Evolutionary conservation across 768 basidiomycete genomes (phyloP).

Genomic region (Leccinellum luteum): DNA sequence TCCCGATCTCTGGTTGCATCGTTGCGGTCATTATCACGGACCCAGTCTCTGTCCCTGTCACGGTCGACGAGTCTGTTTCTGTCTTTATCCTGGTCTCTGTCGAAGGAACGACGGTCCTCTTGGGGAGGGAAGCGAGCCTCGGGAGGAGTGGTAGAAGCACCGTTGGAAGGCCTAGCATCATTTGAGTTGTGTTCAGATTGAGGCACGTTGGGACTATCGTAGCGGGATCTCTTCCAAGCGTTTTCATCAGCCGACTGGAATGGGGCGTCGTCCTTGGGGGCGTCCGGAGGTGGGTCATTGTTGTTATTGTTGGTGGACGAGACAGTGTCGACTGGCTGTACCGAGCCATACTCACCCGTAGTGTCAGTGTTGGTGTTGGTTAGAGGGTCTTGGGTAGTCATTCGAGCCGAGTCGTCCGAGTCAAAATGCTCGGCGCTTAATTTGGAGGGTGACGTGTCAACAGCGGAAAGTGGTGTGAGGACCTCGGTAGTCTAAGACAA

Average conservation of each 20-base stretch:
- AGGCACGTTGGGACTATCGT: constrained; percentile 23
- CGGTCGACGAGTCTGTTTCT: constrained; percentile 2
- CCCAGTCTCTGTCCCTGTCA: constrained; percentile 23
- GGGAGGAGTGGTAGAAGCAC: background rate
- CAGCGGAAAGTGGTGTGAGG: background rate
- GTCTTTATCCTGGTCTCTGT: constrained; percentile 35
- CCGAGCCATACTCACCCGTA: constrained; percentile 30
- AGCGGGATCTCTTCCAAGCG: constrained; percentile 28
- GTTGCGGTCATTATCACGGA: constrained; percentile 35
- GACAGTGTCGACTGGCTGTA: constrained; percentile 20
- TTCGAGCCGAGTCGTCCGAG: constrained; percentile 5
- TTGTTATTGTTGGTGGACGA: constrained; percentile 1
- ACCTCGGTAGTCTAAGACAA: constrained; percentile 14
- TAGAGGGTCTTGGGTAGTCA: constrained; percentile 1
- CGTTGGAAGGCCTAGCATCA: constrained; percentile 15
- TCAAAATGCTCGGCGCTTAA: constrained; percentile 22
- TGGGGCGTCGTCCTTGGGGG: constrained; percentile 33
- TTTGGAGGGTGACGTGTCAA: constrained; percentile 22
- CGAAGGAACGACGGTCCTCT: constrained; percentile 33
- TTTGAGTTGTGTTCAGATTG: constrained; percentile 3
- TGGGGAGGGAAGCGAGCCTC: constrained; percentile 17
- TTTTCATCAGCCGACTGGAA: constrained; percentile 23
- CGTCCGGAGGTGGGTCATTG: constrained; percentile 21
- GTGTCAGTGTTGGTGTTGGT: constrained; percentile 10
- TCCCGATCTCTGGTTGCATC: constrained; percentile 27